These are phyloP conservation scores for Avena atlantica DNA, from an alignment of 176 grass and related monocot genomes.

Conservation along the genomic window DNA sequence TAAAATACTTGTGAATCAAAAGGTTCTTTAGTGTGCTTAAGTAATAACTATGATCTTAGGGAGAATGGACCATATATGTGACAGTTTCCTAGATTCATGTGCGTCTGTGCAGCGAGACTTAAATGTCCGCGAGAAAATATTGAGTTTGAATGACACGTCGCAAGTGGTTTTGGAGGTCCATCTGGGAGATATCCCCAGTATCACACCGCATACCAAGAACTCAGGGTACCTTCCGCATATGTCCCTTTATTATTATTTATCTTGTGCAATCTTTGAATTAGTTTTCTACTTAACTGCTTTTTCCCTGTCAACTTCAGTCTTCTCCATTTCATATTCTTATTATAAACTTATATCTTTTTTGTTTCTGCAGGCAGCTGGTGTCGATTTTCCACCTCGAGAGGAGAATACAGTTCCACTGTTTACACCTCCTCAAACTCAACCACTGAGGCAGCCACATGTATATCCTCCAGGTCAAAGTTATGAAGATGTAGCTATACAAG, in stretches of 20 bases:
- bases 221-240: conserved; percentile 68
- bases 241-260: conserved; percentile 26
- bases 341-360: conserved; percentile 4
- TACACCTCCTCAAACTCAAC: conserved; percentile 90
- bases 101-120: conserved; percentile 71
- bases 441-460: conserved; percentile 63
- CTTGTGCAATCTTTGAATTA: not conserved
- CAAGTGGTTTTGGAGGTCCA: conserved; percentile 97
- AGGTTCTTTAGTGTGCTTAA: not conserved
- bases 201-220: conserved; percentile 91
- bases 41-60: too few species aligned
- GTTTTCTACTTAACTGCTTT: conserved; percentile 9
- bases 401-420: conserved; percentile 80
- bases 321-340: not conserved
- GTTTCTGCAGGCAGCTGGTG: conserved; percentile 73
- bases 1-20: not conserved
- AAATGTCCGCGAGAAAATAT: conserved; percentile 89
- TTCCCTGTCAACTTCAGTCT: not conserved
- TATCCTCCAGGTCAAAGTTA: conserved; percentile 60
- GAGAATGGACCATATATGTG: too few species aligned
- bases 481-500: conserved; percentile 78
- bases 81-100: conserved; percentile 29
- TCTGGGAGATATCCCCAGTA: conserved; percentile 86
- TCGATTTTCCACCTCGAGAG: conserved; percentile 89
- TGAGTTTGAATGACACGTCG: conserved; percentile 92